These are phyloP conservation scores for Cryptococcus sp. DNA, from an alignment of 1,284 basidiomycete genomes.

Conservation along the genomic window DNA sequence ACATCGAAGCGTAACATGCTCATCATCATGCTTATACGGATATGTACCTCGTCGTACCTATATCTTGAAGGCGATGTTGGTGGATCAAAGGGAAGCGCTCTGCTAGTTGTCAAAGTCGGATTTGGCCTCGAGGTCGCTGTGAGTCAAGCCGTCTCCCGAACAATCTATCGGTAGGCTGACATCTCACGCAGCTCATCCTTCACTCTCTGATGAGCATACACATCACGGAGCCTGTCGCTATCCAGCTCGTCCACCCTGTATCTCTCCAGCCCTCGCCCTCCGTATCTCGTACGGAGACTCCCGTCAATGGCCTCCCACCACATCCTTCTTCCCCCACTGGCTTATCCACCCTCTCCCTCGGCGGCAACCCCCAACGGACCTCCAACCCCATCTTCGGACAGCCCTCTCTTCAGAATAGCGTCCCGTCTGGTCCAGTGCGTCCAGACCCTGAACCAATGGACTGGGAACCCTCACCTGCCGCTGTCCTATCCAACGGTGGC, in stretches of 20 bases:
- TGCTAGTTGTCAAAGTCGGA: not conserved
- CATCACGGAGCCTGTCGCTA: constrained; percentile 22
- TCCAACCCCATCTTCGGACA: constrained; percentile 38
- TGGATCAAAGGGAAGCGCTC: not conserved
- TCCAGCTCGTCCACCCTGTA: constrained; percentile 25
- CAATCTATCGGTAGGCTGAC: not conserved
- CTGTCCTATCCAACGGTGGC: constrained; percentile 9
- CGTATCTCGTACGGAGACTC: not conserved
- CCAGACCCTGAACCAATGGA: constrained; percentile 31
- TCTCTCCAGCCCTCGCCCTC: constrained; percentile 8
- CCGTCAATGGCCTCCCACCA: not conserved
- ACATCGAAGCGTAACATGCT: constrained; percentile 23
- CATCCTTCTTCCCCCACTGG: constrained; percentile 1
- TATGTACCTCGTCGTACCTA: not conserved
- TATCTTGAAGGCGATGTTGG: not conserved
- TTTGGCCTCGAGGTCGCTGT: constrained; percentile 20
- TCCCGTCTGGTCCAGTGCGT: not conserved
- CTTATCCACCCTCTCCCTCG: constrained; percentile 12
- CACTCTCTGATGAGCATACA: constrained; percentile 21
- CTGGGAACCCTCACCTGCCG: constrained; percentile 37
- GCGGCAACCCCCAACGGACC: not conserved
- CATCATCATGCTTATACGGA: constrained; percentile 9
- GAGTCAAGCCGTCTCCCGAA: constrained; percentile 7
- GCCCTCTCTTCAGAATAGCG: constrained; percentile 18
- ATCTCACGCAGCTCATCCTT: constrained; percentile 17